Base-by-base conservation (phyloP, 306 rosid genomes). In the Corylus americana region DNA sequence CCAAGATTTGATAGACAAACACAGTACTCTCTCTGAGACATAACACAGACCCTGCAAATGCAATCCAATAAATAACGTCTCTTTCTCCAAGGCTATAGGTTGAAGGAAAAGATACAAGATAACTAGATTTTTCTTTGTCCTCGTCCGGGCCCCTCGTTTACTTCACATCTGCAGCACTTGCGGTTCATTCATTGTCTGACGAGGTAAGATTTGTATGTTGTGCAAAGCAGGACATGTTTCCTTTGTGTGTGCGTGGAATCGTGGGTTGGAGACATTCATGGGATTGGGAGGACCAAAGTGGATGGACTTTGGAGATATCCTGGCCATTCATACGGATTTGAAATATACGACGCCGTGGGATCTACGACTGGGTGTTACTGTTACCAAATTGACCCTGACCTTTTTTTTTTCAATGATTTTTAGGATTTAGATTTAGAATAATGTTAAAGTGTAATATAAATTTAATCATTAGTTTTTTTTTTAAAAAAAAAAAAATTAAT, bases 1-100 rank as follows among this genome's bases (percentile, higher is more conserved):
- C 71, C 47, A 62, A 83, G 86, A 86, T 80, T 86, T 78, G 84
- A 83, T 81, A 73, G 78, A 71, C 78, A 22, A 22, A 22, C 25
- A 22, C 25, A 75, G 83, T 45, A 47, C 74, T 70, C 73, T 61
- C 64, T 64, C 67, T 37, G 44, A 54, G 58, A 16, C n/a, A 58
- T 25, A 25, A 58, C 18, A 16, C 42, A 18, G 79, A 49, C n/a
- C 49, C 53, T 48, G 72, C 71, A 53, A 50, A 37, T 48, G 72
- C 71, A 53, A 50, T 3, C 29, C 67, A 18, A 55, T 25, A 35
- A 18, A 55, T 25, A 35, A 42, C 45, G 47, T 74, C 70, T 53
- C 42, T 76, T 78, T 80, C 77, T 25, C 54, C 13, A 6, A 67
- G 27, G 11, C 50, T 37, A 12, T 31, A 3, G 50, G 75, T 5